Base-by-base conservation (phyloP, 2,329 filamentous ascomycete species). In the Arthrobotrys sphaeroides region DNA sequence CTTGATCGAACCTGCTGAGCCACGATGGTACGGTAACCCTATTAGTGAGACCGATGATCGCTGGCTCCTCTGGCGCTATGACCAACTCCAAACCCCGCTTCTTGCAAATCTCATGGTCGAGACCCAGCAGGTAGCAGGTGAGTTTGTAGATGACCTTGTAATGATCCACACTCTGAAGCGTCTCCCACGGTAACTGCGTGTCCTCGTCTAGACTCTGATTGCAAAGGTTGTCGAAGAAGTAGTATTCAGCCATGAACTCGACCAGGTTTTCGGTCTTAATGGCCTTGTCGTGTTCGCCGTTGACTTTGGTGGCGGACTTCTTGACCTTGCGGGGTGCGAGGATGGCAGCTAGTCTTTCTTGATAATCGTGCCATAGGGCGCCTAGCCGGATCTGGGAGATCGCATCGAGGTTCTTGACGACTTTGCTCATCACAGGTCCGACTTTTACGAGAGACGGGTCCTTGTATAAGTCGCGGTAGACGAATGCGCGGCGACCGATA, bases 221-320 rank as follows among this genome's bases (percentile, higher is more conserved):
- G 33, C 72, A 75, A 13, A 75, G 64, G 26, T 75, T 75, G 13
- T 75, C 72, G 40, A 75, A 75, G 38, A 75, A 75, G 42, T 69
- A 28, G 33, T 75, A 69, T 22, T 75, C 72, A 12, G 72, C 28
- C 57, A 69, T 64, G 9, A 75, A 75, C 24, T 68, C 57, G 7
- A 18, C 47, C 6, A 75, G 2, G 16, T 65, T 67, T 36, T 75
- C 72, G 20, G 64, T 43, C 31, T 55, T 40, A 9, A 16, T 28
- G 1, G 43, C 67, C 33, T 45, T 33, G 10, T 49, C 62, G 26
- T 18, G 38, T 31, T 49, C 67, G 36, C 45, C 57, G 36, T 53
- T 57, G 18, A 36, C 33, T 20, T 62, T 60, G 7, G 31, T 49
- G 36, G 6, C 7, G 6, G 36, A 6, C 12, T 74, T 62, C 18